Percentiles rank a stretch among this genome's conserved stretches.
phyloP scores from a whole-genome alignment of 805 yeast species.

The Kodamaea neixiangensis region DNA sequence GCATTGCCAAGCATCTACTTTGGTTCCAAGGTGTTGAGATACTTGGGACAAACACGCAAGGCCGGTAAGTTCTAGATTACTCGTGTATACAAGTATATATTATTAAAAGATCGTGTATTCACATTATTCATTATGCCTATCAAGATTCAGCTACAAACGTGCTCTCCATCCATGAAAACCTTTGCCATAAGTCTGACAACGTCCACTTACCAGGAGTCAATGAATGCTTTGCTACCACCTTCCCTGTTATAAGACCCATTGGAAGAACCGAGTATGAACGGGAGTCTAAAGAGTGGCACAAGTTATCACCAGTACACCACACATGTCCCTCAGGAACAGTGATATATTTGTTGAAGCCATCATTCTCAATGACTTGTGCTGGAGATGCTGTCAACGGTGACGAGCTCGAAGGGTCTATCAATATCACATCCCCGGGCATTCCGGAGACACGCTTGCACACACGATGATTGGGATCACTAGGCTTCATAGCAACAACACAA shows the following conservation, averaged over 20 bases:
- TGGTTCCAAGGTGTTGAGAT: constrained; percentile 68
- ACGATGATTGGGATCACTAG: constrained; percentile 80
- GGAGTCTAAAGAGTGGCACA: constrained; percentile 84
- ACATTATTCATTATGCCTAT: neutral
- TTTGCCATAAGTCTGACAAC: constrained; percentile 16
- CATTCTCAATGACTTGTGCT: constrained; percentile 28
- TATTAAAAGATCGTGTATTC: neutral
- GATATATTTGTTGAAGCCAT: constrained; percentile 58
- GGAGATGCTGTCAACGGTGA: constrained; percentile 41
- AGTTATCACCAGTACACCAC: constrained; percentile 96
- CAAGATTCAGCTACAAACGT: constrained; percentile 30
- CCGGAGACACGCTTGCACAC: constrained; percentile 95
- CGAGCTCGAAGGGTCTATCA: constrained; percentile 75
- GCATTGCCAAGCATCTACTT: constrained; percentile 56
- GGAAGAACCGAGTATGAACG: constrained; percentile 90
- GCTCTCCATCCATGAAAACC: constrained; percentile 58
- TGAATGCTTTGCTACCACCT: constrained; percentile 67
- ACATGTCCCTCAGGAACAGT: constrained; percentile 91
- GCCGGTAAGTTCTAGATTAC: constrained; percentile 22
- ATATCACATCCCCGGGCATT: constrained; percentile 88
- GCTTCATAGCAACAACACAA: constrained; percentile 82
- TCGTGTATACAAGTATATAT: neutral
- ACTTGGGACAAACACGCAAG: constrained; percentile 35
- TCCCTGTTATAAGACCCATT: constrained; percentile 84
- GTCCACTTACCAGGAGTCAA: constrained; percentile 52